phyloP scores from a whole-genome alignment of 163 green algal species.

The Picocystis sp. region DNA sequence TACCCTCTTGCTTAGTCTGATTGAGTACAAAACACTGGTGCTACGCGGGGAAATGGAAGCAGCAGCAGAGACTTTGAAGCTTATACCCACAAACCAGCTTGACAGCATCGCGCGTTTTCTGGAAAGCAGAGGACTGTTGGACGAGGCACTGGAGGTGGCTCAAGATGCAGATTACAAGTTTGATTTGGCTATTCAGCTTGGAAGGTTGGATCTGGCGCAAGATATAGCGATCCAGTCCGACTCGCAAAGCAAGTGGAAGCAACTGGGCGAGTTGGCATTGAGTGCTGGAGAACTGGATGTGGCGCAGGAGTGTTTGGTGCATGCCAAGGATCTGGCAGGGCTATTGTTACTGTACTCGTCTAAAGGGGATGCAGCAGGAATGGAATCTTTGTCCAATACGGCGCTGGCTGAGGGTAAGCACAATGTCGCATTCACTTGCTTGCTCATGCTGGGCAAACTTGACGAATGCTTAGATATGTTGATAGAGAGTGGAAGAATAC shows the following conservation, averaged over 20 bases:
- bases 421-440: conserved; percentile 85
- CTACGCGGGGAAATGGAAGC: conserved; percentile 69
- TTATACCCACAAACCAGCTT: conserved; percentile 49
- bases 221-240: conserved; percentile 54
- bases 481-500: conserved; percentile 42
- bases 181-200: conserved; percentile 38
- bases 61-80: conserved; percentile 25
- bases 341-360: conserved; percentile 57
- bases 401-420: conserved; percentile 51
- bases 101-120: conserved; percentile 77
- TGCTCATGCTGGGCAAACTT: conserved; percentile 64
- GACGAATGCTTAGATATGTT: conserved; percentile 75
- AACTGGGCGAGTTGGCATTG: conserved; percentile 61
- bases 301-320: conserved; percentile 50
- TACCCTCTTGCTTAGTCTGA: conserved; percentile 77
- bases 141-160: conserved; percentile 48
- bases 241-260: conserved; percentile 75
- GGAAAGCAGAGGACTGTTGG: conserved; percentile 50
- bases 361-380: not conserved
- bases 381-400: conserved; percentile 13
- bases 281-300: conserved; percentile 56
- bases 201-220: conserved; percentile 58
- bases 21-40: conserved; percentile 98
- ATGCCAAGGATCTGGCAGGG: conserved; percentile 63
- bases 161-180: conserved; percentile 60